Evolutionary conservation across 108 stramenopile genomes (phyloP).

Genomic region (Schizochytrium sp.): DNA sequence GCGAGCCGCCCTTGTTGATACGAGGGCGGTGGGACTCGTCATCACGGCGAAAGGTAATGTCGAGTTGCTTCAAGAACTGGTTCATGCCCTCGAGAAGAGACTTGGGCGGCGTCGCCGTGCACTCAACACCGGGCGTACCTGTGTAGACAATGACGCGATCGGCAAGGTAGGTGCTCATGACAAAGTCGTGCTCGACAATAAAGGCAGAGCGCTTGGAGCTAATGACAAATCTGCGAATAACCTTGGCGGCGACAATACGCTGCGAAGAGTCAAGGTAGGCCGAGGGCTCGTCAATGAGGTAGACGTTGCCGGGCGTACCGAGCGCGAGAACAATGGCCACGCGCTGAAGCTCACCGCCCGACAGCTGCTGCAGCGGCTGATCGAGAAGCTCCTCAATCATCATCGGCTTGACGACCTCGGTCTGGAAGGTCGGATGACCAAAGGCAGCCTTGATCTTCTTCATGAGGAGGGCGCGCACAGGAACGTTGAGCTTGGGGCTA

Average conservation of each 20-base stretch:
- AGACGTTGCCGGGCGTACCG: constrained; percentile 91
- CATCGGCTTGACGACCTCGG: constrained; percentile 94
- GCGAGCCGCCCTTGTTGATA: constrained; percentile 85
- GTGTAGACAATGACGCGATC: constrained; percentile 94
- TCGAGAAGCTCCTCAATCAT: constrained; percentile 84
- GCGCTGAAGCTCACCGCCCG: constrained; percentile 96
- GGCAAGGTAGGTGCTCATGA: constrained; percentile 97
- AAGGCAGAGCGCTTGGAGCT: constrained; percentile 91
- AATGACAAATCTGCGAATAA: constrained; percentile 97
- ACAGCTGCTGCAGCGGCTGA: constrained; percentile 91
- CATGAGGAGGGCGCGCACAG: constrained; percentile 88
- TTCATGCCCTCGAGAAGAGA: constrained; percentile 93
- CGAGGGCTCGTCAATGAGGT: constrained; percentile 97
- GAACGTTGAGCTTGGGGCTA: constrained; percentile 87
- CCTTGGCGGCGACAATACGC: constrained; percentile 93
- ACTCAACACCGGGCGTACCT: constrained; percentile 86
- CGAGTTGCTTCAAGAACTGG: constrained; percentile 83
- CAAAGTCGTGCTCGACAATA: constrained; percentile 98
- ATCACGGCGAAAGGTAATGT: constrained; percentile 98
- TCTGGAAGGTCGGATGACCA: constrained; percentile 89
- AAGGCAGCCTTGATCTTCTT: constrained; percentile 87
- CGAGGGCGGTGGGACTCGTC: constrained; percentile 92
- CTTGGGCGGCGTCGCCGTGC: constrained; percentile 87
- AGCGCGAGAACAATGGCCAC: constrained; percentile 87
- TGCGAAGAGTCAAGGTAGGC: constrained; percentile 98